Conservation (phyloP, 371 early-diverging fungal species). For the Mucor lusitanicus region DNA sequence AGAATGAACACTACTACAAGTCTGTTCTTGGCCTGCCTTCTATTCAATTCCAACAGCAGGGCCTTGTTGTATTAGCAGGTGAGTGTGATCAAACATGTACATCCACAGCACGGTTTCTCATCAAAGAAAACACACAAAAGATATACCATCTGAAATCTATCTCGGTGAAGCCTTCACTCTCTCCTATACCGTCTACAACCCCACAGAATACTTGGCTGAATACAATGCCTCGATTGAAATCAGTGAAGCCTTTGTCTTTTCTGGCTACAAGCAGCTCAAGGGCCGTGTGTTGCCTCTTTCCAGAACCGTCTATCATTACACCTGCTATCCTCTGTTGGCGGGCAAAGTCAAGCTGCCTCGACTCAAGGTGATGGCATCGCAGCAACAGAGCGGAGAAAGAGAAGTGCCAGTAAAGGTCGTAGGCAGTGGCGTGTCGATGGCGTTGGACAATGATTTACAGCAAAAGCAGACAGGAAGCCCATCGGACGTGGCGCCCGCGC, state of each 20-base stretch:
- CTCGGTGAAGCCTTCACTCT: slow-evolving; percentile 65
- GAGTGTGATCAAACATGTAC: no score
- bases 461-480: slow-evolving; percentile 5
- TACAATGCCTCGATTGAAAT: slow-evolving; percentile 62
- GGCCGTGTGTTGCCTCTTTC: slow-evolving; percentile 61
- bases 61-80: slow-evolving; percentile 42
- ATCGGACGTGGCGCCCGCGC: not conserved
- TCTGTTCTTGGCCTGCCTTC: slow-evolving; percentile 31
- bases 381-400: slow-evolving; percentile 37
- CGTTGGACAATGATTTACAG: slow-evolving; percentile 27
- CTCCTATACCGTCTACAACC: slow-evolving; percentile 63
- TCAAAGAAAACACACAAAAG: not conserved
- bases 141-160: slow-evolving; percentile 53
- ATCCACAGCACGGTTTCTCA: not conserved
- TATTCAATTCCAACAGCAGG: slow-evolving; percentile 34
- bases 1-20: slow-evolving; percentile 20
- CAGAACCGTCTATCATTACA: slow-evolving; percentile 34
- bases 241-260: slow-evolving; percentile 74
- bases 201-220: slow-evolving; percentile 57
- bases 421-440: slow-evolving; percentile 19
- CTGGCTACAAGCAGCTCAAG: slow-evolving; percentile 65
- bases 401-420: slow-evolving; percentile 38
- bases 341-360: slow-evolving; percentile 58
- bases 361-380: slow-evolving; percentile 47
- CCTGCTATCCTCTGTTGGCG: slow-evolving; percentile 50